phyloP scores from a whole-genome alignment of 805 yeast genomes.

The Yarrowia sp. region DNA sequence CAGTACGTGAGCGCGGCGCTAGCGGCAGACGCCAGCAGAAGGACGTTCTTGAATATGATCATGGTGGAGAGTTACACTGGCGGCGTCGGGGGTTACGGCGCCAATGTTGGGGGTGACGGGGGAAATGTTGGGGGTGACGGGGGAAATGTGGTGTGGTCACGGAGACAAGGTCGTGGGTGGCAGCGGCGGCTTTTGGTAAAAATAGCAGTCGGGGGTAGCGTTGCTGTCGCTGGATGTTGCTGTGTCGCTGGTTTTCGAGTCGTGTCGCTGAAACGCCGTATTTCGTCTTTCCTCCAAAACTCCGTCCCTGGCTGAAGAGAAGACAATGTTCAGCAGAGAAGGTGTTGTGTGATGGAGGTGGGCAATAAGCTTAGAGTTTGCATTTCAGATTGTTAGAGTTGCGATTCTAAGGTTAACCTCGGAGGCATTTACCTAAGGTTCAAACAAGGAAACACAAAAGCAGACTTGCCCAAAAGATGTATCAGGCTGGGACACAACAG shows the following conservation, averaged over 20 bases:
- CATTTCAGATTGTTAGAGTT: neutral
- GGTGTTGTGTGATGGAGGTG: neutral
- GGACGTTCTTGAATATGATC: neutral
- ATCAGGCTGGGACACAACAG: neutral
- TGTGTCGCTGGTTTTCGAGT: neutral
- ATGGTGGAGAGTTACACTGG: neutral
- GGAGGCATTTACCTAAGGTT: constrained; percentile 7
- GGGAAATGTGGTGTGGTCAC: neutral
- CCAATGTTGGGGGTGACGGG: neutral
- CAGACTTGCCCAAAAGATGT: neutral
- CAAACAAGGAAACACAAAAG: neutral
- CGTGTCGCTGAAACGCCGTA: neutral
- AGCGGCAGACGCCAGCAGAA: neutral
- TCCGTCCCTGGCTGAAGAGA: neutral
- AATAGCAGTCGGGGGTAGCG: neutral
- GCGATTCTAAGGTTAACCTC: neutral
- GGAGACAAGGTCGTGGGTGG: neutral
- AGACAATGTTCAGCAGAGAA: neutral
- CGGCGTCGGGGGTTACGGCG: neutral
- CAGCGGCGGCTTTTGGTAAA: too few relatives aligned
- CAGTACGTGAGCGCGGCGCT: constrained; percentile 36
- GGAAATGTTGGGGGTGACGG: neutral
- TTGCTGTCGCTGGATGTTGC: neutral
- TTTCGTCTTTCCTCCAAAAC: neutral
- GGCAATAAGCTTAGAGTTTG: neutral